phyloP scores from a whole-genome alignment of 2,329 filamentous ascomycete species.

The Stachybotrys elegans region DNA sequence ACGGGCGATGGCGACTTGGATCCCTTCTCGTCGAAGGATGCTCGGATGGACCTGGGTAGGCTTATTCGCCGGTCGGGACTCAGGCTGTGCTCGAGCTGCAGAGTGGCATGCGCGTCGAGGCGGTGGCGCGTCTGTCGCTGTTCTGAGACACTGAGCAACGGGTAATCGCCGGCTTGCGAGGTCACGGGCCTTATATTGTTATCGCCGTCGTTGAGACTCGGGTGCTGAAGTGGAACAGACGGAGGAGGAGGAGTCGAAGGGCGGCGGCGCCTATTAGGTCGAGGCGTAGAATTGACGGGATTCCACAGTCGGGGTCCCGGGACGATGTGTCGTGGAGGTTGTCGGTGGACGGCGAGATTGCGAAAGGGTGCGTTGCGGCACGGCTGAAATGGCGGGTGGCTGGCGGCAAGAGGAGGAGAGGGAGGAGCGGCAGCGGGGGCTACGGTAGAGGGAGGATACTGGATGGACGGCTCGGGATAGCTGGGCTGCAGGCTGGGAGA shows the following conservation, averaged over 20 bases:
- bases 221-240: conserved; percentile 43
- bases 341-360: conserved; percentile 29
- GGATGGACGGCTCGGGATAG: conserved; percentile 19
- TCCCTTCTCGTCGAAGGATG: conserved; percentile 46
- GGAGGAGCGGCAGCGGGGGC: conserved; percentile 14
- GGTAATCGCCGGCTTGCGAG: conserved; percentile 40
- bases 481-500: conserved; percentile 24
- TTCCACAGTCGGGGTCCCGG: conserved; percentile 50
- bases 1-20: not conserved
- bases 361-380: conserved; percentile 32
- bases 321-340: conserved; percentile 36
- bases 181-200: conserved; percentile 30
- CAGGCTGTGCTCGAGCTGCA: conserved; percentile 43
- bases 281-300: conserved; percentile 54
- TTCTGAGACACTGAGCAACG: conserved; percentile 46
- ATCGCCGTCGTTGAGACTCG: conserved; percentile 31
- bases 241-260: conserved; percentile 51
- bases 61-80: conserved; percentile 45
- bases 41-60: conserved; percentile 47
- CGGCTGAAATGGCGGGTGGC: not conserved
- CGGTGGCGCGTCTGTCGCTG: conserved; percentile 42
- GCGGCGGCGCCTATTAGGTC: conserved; percentile 38
- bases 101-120: conserved; percentile 38
- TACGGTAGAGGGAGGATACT: conserved; percentile 11
- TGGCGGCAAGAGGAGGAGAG: conserved; percentile 8